phyloP scores from a whole-genome alignment of 1,139 yeast genomes.

The Candida tropicalis region DNA sequence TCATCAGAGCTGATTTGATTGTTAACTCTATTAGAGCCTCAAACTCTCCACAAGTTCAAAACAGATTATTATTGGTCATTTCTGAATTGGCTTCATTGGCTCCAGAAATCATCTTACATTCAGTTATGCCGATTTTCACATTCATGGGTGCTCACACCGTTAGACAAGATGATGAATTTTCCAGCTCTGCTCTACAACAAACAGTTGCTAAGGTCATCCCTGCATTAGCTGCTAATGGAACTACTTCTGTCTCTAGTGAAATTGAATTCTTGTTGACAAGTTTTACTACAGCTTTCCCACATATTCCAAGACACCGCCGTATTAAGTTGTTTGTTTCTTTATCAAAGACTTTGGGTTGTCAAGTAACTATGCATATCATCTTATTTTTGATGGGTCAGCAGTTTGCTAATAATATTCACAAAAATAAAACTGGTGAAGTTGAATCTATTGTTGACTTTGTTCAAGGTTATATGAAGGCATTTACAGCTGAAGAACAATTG shows the following conservation, averaged over 20 bases:
- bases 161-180: conserved; percentile 95
- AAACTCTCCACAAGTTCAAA: conserved; percentile 92
- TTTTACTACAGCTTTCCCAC: conserved; percentile 91
- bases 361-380: conserved; percentile 67
- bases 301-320: conserved; percentile 95
- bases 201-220: conserved; percentile 91
- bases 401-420: conserved; percentile 54
- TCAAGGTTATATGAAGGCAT: conserved; percentile 65
- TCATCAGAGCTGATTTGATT: conserved; percentile 83
- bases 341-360: conserved; percentile 74
- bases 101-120: conserved; percentile 90
- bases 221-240: conserved; percentile 71
- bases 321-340: conserved; percentile 80
- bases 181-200: conserved; percentile 89
- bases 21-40: conserved; percentile 90
- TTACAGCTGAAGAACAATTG: conserved; percentile 70
- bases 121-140: conserved; percentile 98
- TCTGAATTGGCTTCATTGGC: conserved; percentile 86
- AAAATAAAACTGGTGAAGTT: conserved; percentile 66
- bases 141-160: conserved; percentile 99
- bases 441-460: conserved; percentile 71
- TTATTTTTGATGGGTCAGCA: conserved; percentile 82
- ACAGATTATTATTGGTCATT: conserved; percentile 78
- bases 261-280: conserved; percentile 84
- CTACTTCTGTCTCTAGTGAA: conserved; percentile 56